These are phyloP conservation scores for Rubia peregrina DNA, from an alignment of 305 asterid genomes.

Conservation along the genomic window DNA sequence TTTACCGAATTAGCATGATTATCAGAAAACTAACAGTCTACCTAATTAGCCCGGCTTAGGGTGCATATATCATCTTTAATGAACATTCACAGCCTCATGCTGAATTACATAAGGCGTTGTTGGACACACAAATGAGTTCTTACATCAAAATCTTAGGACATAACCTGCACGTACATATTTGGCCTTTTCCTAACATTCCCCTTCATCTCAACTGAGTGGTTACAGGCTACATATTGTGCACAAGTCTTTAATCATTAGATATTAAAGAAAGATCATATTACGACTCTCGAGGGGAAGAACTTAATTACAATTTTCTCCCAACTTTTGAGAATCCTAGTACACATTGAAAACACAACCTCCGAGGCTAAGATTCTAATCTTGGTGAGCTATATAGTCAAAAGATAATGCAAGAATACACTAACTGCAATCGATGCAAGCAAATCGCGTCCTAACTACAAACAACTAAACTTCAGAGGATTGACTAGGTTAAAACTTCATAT, in stretches of 20 bases:
- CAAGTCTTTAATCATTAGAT: neutral
- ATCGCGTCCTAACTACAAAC: neutral
- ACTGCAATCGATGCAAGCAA: neutral
- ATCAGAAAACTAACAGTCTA: neutral
- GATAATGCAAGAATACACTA: neutral
- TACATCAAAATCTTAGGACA: neutral
- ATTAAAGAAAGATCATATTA: neutral
- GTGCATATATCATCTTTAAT: too few species aligned
- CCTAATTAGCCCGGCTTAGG: too few species aligned
- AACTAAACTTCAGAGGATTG: neutral
- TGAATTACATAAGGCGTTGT: neutral
- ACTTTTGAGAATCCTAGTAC: neutral
- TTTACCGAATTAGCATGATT: neutral
- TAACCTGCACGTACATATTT: neutral
- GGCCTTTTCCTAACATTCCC: neutral
- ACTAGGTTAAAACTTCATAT: too few species aligned
- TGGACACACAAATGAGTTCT: neutral
- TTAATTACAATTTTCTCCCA: neutral
- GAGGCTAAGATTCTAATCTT: neutral
- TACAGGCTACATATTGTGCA: neutral
- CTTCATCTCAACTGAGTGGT: neutral
- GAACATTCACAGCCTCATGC: too few species aligned
- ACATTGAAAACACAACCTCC: too few species aligned
- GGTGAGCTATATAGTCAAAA: neutral
- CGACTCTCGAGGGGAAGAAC: neutral